Base-by-base conservation (phyloP, 345 rosid genomes). In the Conringia planisiliqua region DNA sequence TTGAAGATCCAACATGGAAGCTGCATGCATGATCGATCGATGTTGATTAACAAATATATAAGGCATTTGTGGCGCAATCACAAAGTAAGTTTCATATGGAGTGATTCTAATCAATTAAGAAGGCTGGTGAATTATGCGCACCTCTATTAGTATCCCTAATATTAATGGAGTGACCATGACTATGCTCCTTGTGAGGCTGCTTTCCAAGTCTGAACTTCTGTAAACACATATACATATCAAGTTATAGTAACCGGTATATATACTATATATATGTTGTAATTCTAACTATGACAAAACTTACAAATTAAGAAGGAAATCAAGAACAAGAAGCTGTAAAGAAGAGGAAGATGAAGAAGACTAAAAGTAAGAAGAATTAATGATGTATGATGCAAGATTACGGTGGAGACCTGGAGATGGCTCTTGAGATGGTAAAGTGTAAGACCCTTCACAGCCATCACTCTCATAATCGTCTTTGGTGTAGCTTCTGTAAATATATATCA, bases 401-500 rank as follows among this genome's bases (percentile, higher is more conserved):
- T 54, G 27, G 3, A 27, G 36, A 54, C 98, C 98, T 92, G 96
- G 61, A 92, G 96, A 80, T 90, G 97, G 78, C 95, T 88, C 86
- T 92, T 92, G 67, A 92, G 79, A 75, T 92, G 98, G 79, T 88
- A 92, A 79, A 92, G 95, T 17, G 96, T 92, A 35, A 92, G 84
- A 36, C 95, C 98, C 73, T 89, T 90, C 66, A 90, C 96, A 68
- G 86, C 85, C 98, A 92, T 92, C n/a, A 91, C 90, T 69, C 95
- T 85, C 98, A 92, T 78, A 48, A 92, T 88, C 30, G 96, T 90
- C 84, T 92, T 92, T n/a, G 98, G 98, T 4, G 98, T 92, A 42
- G 98, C 98, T 75, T 92, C 98, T 92, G 90, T 80, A 54, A 22
- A 59, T 38, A 62, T 27, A 29, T 27, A 32, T n/a, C 51, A 54